Evolutionary conservation across 441 rosid genomes (phyloP).

Genomic region (Syzygium syzygioides): DNA sequence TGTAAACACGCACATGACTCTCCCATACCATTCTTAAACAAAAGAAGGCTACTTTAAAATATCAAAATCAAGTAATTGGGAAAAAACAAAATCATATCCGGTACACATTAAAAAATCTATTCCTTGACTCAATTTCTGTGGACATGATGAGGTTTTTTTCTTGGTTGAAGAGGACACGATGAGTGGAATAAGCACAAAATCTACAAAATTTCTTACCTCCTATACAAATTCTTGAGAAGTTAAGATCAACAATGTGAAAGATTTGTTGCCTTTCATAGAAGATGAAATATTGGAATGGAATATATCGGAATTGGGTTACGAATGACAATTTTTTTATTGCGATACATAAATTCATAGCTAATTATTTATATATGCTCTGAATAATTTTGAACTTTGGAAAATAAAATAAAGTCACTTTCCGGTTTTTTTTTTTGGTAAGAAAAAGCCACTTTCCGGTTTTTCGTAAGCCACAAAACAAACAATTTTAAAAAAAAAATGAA

Average conservation of each 20-base stretch:
- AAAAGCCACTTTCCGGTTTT: no score
- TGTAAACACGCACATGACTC: neutral
- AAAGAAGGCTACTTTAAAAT: neutral
- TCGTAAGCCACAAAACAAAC: neutral
- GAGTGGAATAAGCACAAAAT: neutral
- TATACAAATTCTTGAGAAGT: no score
- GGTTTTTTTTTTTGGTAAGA: no score
- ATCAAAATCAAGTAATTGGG: neutral
- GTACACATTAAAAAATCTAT: accelerated
- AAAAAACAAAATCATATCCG: accelerated
- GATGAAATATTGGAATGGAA: neutral
- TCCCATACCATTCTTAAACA: neutral
- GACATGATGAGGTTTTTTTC: neutral
- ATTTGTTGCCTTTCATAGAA: no score
- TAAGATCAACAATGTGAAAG: neutral
- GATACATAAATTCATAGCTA: no score
- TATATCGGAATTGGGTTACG: neutral
- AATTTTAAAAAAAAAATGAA: no score
- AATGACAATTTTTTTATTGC: neutral
- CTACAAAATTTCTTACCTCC: no score
- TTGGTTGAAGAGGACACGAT: neutral
- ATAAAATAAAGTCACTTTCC: neutral
- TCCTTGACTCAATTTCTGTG: no score
- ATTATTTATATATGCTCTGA: no score
- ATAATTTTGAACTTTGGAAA: no score